Percentiles rank a stretch among this genome's conserved stretches.
Evolutionary conservation across 2,329 filamentous ascomycete species (phyloP).

Genomic region (Cercospora sesami): DNA sequence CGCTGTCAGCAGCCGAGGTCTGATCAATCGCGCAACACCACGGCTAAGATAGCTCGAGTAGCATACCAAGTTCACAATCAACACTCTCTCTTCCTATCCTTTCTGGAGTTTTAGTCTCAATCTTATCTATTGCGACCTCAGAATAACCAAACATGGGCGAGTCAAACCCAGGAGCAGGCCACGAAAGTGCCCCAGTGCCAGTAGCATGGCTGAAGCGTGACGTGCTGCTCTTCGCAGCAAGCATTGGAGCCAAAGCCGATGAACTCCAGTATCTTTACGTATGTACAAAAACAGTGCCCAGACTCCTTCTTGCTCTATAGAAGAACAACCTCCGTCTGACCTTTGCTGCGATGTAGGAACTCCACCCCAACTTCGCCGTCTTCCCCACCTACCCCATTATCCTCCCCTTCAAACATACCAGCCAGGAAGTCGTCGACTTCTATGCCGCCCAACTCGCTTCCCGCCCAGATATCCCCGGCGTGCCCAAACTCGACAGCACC

Average conservation of each 20-base stretch:
- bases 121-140: neutral
- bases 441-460: slow-evolving; percentile 61
- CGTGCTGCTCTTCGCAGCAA: slow-evolving; percentile 83
- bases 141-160: slow-evolving; percentile 22
- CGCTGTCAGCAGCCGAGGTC: slow-evolving; percentile 11
- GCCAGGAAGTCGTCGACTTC: slow-evolving; percentile 70
- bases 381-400: slow-evolving; percentile 88
- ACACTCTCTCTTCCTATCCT: neutral
- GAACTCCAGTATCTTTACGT: slow-evolving; percentile 95
- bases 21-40: neutral
- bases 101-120: neutral
- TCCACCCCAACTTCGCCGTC: slow-evolving; percentile 80
- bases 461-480: slow-evolving; percentile 63
- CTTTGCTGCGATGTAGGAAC: slow-evolving; percentile 51
- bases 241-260: slow-evolving; percentile 79
- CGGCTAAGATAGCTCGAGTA: neutral
- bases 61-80: neutral
- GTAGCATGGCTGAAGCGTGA: slow-evolving; percentile 74
- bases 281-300: slow-evolving; percentile 33
- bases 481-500: slow-evolving; percentile 72
- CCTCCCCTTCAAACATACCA: slow-evolving; percentile 76
- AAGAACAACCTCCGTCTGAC: no score
- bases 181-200: slow-evolving; percentile 73
- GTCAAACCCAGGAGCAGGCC: slow-evolving; percentile 61
- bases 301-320: no score